Evolutionary conservation across 1,284 basidiomycete genomes (phyloP), one percentile per base, ranked within the genome.

Genomic region (Trichosporon sp.): DNA sequence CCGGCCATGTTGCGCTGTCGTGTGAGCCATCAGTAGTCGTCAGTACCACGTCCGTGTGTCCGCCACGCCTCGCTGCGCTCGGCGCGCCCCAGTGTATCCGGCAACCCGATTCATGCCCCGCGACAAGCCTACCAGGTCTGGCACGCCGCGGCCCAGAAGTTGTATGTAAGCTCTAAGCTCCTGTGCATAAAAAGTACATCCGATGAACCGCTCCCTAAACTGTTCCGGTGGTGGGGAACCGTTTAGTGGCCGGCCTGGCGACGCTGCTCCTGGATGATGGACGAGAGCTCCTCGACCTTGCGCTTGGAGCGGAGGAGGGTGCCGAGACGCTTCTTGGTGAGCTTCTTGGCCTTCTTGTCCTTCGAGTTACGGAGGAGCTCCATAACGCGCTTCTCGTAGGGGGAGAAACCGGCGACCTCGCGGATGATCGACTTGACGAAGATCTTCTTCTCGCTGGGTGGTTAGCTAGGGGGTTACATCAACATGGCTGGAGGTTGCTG

Each of bases 281-380:
- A 89, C 76, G 91, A 88, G 80, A 98, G 90, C 87, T 98, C 96
- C 86, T 98, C 95, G 83, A 97, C 86, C 90, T 98, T 98, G 87
- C 93, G 91, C 88, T 98, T 98, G 78, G 95, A 96, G 82, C 96
- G 93, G 84, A 96, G 88, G 79, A 98, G 89, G 37, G 96, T 98
- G 66, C 96, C 96, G 81, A 98, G 90, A 88, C 94, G 90, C 88
- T 96, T 96, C 90, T 98, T 98, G 79, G 94, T 96, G 87, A 97
- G 88, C 88, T 97, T 98, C 86, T 93, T 89, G 74, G 96, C 96
- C 87, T 96, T 96, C 90, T 98, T 98, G 86, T 98, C 95, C 93
- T 98, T 98, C 77, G 94, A 97, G 91, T 98, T 99, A 85, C 96
- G 91, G 88, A 99, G 87, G 89, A 99, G 86, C 87, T 99, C 97